Evolutionary conservation across 371 early-diverging fungal genomes (phyloP), one percentile per base, ranked within the genome.

Genomic region (Smittium culicis): DNA sequence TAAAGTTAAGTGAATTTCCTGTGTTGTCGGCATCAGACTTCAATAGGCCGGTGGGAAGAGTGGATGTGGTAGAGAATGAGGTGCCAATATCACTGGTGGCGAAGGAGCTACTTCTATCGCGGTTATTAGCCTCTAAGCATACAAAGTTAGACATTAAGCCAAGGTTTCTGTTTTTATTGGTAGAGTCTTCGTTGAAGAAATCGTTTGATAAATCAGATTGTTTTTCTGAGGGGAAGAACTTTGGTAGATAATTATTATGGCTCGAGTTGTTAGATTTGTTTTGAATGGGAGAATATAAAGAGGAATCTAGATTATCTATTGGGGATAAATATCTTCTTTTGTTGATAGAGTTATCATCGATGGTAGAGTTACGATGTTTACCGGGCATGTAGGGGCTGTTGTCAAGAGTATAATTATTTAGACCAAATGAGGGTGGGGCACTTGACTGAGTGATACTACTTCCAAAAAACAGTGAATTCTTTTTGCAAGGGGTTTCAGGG

Each of bases 401-500:
- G 28, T 67, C 66, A 34, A 35, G 24, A 45, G 33, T 5, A 45
- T 35, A 64, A 24, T 34, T 29, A 35, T 27, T 30, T n/a, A 66
- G 27, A 55, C 67, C 54, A 29, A 61, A 61, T 25, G 56, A n/a
- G n/a, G 62, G 67, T 31, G 65, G 59, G n/a, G 59, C 34, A 56
- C 62, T 60, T 20, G 34, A 45, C 17, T 56, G 55, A 25, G 61
- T 56, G 1, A 65, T 67, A 17, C 65, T 62, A 0, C 66, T 63
- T 54, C 69, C 59, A 11, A 65, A 45, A 25, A 57, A 25, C 30
- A 61, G 35, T 16, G 66, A 60, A 2, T 58, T 67, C 54, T 61
- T 70, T 61, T 74, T 75, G 60, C 77, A 73, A 20, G 78, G 77
- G 25, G 78, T 74, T 55, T 77, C 77, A 1, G 78, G 77, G 17